Conservation (phyloP, 306 rosid genomes). For the Carpinus viminea region DNA sequence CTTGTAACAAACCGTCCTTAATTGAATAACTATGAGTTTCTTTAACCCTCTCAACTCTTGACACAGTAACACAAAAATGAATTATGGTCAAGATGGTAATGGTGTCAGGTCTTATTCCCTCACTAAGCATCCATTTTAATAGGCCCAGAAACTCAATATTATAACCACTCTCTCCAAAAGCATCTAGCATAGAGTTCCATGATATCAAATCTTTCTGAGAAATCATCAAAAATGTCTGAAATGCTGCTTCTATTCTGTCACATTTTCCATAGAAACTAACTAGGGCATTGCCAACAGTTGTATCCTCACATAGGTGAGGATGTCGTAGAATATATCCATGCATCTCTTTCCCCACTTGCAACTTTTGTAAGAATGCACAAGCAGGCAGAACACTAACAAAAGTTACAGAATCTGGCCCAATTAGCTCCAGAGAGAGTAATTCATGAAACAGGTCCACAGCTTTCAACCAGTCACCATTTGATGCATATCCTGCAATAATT, state of each 20-base stretch:
- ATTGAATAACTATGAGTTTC: slow-evolving; percentile 71
- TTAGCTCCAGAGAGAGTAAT: slow-evolving; percentile 38
- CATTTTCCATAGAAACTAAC: slow-evolving; percentile 79
- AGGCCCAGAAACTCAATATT: slow-evolving; percentile 45
- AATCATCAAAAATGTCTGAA: slow-evolving; percentile 53
- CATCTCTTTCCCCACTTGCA: slow-evolving; percentile 60
- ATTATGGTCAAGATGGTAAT: slow-evolving; percentile 62
- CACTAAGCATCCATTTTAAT: slow-evolving; percentile 53
- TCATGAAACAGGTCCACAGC: slow-evolving; percentile 58
- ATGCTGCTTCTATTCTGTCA: slow-evolving; percentile 46
- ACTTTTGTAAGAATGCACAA: slow-evolving; percentile 49
- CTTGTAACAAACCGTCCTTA: slow-evolving; percentile 49
- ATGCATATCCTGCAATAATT: slow-evolving; percentile 69
- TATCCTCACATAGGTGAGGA: slow-evolving; percentile 46
- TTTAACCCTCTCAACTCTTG: slow-evolving; percentile 58
- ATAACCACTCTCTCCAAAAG: slow-evolving; percentile 50
- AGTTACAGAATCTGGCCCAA: slow-evolving; percentile 67
- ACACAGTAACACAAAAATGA: slow-evolving; percentile 52
- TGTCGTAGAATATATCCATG: slow-evolving; percentile 66
- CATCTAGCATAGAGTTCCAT: slow-evolving; percentile 87
- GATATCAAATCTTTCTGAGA: slow-evolving; percentile 73
- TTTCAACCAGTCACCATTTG: slow-evolving; percentile 70
- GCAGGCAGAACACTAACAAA: slow-evolving; percentile 77
- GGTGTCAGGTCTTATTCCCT: slow-evolving; percentile 58
- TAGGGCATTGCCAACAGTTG: slow-evolving; percentile 71